Percentiles rank a stretch among this genome's conserved stretches.
Conservation (phyloP, 2,329 filamentous ascomycete species). For the Ophiostoma ulmi region DNA sequence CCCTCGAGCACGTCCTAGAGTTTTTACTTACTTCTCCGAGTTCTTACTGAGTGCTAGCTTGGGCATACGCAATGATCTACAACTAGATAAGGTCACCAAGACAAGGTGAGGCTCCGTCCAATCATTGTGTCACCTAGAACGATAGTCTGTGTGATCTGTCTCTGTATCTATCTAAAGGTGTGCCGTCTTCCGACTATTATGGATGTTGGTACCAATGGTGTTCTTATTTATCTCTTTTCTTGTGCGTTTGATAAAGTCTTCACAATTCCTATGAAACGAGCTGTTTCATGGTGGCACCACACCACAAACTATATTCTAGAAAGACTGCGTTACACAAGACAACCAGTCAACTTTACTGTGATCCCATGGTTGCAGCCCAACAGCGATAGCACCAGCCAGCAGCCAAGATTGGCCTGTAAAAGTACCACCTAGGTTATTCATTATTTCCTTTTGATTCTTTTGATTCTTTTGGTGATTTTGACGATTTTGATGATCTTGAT, state of each 20-base stretch:
- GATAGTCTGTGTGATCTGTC: not conserved
- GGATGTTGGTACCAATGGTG: not conserved
- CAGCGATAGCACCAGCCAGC: not conserved
- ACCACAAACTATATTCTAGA: not conserved
- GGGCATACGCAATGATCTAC: not conserved
- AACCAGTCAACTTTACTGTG: not conserved
- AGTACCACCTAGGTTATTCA: not conserved
- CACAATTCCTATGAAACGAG: not conserved
- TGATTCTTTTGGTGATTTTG: too few species aligned
- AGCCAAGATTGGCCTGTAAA: not conserved
- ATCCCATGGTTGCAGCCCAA: not conserved
- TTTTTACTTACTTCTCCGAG: not conserved
- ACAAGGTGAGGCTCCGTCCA: not conserved
- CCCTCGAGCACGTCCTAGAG: not conserved
- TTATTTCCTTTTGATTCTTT: not conserved
- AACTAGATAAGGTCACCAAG: not conserved
- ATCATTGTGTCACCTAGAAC: not conserved
- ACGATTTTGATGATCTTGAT: too few species aligned
- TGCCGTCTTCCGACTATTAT: not conserved
- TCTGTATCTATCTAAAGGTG: not conserved
- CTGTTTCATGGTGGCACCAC: not conserved
- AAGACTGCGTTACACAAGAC: not conserved
- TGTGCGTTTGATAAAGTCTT: not conserved
- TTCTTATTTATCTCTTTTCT: not conserved
- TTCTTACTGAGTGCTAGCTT: not conserved